phyloP scores from a whole-genome alignment of 495 filamentous ascomycete genomes.

The Tuber melanosporum region DNA sequence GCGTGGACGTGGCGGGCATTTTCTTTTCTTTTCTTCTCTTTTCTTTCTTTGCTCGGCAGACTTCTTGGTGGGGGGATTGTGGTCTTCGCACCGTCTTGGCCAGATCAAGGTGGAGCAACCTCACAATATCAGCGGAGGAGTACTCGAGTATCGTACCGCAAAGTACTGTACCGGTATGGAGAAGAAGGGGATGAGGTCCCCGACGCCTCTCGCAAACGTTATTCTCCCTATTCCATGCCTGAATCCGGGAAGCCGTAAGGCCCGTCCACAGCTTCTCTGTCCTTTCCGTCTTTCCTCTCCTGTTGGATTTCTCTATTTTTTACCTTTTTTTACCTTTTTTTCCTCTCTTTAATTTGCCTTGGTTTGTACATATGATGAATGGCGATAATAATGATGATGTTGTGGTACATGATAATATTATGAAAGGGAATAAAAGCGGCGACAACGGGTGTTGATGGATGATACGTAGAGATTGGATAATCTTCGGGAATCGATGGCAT shows the following conservation, averaged over 20 bases:
- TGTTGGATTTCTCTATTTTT: neutral
- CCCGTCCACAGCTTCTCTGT: neutral
- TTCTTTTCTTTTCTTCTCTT: too few relatives aligned
- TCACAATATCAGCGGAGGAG: neutral
- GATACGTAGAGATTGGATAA: slow-evolving; percentile 12
- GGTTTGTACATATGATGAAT: neutral
- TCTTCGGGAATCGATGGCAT: slow-evolving; percentile 5
- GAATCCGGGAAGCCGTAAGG: neutral
- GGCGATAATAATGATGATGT: neutral
- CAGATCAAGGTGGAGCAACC: neutral
- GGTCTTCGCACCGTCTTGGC: neutral
- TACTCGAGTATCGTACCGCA: neutral
- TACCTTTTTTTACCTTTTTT: neutral
- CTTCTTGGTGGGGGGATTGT: neutral
- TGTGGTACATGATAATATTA: neutral
- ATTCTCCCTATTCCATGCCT: neutral
- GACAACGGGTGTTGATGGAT: neutral
- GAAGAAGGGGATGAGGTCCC: neutral
- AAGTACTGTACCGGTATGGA: neutral
- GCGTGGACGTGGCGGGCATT: neutral
- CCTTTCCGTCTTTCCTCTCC: neutral
- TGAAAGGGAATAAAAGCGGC: neutral
- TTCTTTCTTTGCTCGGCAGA: neutral
- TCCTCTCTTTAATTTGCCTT: neutral
- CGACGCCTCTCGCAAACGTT: neutral